Evolutionary conservation across 1,284 basidiomycete species (phyloP), one percentile per base, ranked within the genome.

Genomic region (Pseudozyma sp.): DNA sequence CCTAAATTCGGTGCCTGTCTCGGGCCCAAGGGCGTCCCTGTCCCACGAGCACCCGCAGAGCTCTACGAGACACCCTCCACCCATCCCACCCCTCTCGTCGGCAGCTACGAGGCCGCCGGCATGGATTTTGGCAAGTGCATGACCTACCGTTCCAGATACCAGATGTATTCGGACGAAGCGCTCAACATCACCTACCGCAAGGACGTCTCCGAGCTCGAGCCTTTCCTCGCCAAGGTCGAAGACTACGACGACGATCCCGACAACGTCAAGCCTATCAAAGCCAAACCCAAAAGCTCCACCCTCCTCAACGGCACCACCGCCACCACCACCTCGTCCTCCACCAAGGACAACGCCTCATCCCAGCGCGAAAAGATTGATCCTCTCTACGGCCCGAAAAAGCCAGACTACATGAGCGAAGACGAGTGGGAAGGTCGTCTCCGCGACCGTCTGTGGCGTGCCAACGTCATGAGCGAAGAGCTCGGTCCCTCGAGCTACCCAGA

Each of bases 161-260:
- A 68, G 55, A 84, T 84, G 82, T 84, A 84, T 71, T 79, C 81
- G 31, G 82, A 84, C 66, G 72, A 83, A 48, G 81, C 81, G n/a
- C 79, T 84, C 46, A 77, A 74, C 59, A 81, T 84, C 74, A 79
- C 77, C 33, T 84, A 84, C 55, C 76, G 82, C n/a, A 60, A 73
- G 35, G 78, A 80, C 42, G 54, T 73, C 3, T 76, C 77, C 40
- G 71, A 79, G 65, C 79, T 81, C 55, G 68, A 75, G 33, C 39
- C 54, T 31, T 65, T 65, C 40, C 45, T 68, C 29, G 62, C 62
- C 30, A 71, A 72, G 51, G 54, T 55, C n/a, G 73, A 79, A 49
- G 78, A 79, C 59, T 82, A 81, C 59, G 82, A 84, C 50, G 78
- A 79, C 35, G 82, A 83, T 50, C 79, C 81, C 30, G 82, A 83